A percentile compares a stretch with the other conserved stretches of the same genome.
Conservation (phyloP, 83 land plant genomes). For the Thuja plicata region DNA sequence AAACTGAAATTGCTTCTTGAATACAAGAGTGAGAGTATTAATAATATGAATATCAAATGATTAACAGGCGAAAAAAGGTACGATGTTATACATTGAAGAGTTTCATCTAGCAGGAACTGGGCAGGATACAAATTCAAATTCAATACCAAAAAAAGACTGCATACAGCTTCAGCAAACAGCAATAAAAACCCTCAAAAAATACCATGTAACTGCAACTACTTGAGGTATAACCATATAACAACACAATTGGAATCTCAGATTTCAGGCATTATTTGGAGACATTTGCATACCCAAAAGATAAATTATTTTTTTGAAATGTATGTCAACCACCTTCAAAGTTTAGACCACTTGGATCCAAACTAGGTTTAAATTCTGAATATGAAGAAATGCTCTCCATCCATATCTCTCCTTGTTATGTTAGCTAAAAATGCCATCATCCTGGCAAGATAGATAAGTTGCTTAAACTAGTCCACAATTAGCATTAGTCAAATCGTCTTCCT, state of each 20-base stretch:
- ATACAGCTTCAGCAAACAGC: neutral
- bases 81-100: neutral
- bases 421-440: neutral
- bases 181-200: neutral
- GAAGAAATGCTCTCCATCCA: neutral
- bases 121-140: neutral
- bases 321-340: neutral
- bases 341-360: neutral
- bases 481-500: constrained; percentile 19
- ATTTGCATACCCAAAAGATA: neutral
- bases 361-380: neutral
- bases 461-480: neutral
- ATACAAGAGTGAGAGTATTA: neutral
- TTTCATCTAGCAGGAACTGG: no score
- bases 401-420: neutral
- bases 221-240: neutral
- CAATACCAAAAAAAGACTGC: neutral
- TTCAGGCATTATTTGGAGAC: neutral
- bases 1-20: neutral
- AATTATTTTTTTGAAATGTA: neutral
- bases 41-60: neutral
- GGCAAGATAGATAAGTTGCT: neutral
- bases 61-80: neutral
- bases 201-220: neutral
- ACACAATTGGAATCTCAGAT: neutral